Evolutionary conservation across 176 grass and related monocot genomes (phyloP), one percentile per base, ranked within the genome.

Genomic region (Carex parvula): DNA sequence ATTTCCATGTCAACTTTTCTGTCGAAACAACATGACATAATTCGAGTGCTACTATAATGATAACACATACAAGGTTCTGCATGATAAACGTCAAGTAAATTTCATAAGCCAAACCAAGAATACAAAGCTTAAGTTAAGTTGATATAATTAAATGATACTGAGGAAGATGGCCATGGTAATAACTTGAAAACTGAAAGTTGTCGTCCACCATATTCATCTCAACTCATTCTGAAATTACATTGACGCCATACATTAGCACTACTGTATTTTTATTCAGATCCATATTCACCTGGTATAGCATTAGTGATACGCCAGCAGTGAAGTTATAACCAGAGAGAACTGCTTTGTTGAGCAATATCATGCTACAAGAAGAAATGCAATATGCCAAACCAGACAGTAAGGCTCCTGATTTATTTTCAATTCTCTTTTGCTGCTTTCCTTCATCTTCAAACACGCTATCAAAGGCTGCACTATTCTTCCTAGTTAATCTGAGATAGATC

Each of bases 341-440:
- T 20, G 92, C 90, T 57, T 97, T 97, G 81, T 97, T 97, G 63
- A 97, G 90, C 85, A 97, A 85, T 89, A 97, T 94, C 94, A 97
- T 97, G 85, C 92, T 91, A 86, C 94, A 97, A 54, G 94, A 94
- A 53, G 92, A 87, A 20, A 92, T 80, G 52, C 94, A 97, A 83
- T 94, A 97, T 63, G 83, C 89, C 22, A 92, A 83, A 8, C 92
- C 92, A 1, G 94, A 90, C 37, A 94, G 68, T 63, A 97, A 66
- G 60, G 94, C 70, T 16, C 87, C 90, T 8, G 88, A 64, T 61
- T 83, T 92, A 8, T 81, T 89, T 17, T 71, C 91, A 81, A 18
- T 74, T 84, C 59, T 88, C 85, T 81, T 88, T 24, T 89, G 82
- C 87, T 90, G 75, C 59, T 82, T 89, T 57, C 66, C 66, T 42